phyloP scores from a whole-genome alignment of 23 red algal genomes.

The Gracilariopsis chorda region DNA sequence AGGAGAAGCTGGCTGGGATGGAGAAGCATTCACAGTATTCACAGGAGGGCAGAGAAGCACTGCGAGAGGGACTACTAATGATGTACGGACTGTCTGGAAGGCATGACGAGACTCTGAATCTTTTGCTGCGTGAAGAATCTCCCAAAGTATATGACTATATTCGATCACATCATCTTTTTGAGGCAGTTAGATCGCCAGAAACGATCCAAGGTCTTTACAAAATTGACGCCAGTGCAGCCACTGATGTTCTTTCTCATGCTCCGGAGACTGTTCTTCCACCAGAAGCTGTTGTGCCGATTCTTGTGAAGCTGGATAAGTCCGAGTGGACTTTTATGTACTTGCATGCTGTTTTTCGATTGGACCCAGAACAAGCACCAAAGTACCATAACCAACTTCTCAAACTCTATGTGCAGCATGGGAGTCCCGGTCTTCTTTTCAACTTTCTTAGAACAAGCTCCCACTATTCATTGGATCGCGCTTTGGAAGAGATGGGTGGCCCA shows the following conservation, averaged over 20 bases:
- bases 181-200: slow-evolving; percentile 65
- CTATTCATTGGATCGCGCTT: slow-evolving; percentile 72
- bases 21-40: slow-evolving; percentile 10
- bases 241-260: slow-evolving; percentile 70
- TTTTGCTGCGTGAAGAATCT: slow-evolving; percentile 60
- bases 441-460: slow-evolving; percentile 64
- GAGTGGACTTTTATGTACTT: slow-evolving; percentile 75
- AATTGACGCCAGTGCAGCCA: slow-evolving; percentile 55
- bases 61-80: slow-evolving; percentile 59
- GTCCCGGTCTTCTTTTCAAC: slow-evolving; percentile 25
- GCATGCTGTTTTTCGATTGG: slow-evolving; percentile 53
- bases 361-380: slow-evolving; percentile 52
- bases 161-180: slow-evolving; percentile 75
- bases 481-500: slow-evolving; percentile 65
- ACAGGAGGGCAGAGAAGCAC: slow-evolving; percentile 10
- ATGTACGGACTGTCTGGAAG: slow-evolving; percentile 83
- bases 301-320: slow-evolving; percentile 59
- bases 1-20: slow-evolving; percentile 30
- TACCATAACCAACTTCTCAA: slow-evolving; percentile 55
- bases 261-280: slow-evolving; percentile 69
- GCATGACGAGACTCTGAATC: slow-evolving; percentile 78
- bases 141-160: slow-evolving; percentile 77
- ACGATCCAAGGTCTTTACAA: slow-evolving; percentile 65
- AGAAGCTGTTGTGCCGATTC: slow-evolving; percentile 73
- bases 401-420: slow-evolving; percentile 52